Evolutionary conservation across 2,329 filamentous ascomycete species (phyloP).

Genomic region (Penicillium sp.): DNA sequence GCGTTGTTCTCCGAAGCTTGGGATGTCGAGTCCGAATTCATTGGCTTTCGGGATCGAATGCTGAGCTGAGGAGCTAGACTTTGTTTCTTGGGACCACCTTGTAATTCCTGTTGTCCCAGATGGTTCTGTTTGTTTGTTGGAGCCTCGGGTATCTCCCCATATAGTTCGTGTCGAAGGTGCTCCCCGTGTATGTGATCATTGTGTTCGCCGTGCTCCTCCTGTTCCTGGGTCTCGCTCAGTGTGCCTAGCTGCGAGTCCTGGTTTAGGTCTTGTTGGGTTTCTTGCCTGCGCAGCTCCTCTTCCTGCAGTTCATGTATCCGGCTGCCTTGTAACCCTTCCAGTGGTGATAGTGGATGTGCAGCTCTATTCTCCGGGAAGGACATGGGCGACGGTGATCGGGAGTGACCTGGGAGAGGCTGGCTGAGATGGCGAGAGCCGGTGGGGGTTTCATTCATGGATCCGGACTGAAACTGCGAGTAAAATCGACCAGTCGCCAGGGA

Average conservation of each 20-base stretch:
- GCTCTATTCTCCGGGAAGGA: conserved; percentile 4
- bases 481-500: conserved; percentile 15
- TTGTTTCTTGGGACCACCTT: neutral
- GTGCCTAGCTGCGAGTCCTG: neutral
- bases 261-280: neutral
- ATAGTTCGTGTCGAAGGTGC: neutral
- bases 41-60: conserved; percentile 15
- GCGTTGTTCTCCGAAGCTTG: neutral
- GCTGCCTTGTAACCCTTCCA: neutral
- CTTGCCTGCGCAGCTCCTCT: neutral
- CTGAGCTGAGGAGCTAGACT: conserved; percentile 1
- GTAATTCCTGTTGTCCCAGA: neutral
- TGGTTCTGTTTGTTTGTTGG: neutral
- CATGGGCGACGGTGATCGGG: conserved; percentile 2
- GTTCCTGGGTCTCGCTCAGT: neutral
- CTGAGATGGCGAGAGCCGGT: conserved; percentile 8
- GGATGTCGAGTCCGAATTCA: neutral
- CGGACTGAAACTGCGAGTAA: conserved; percentile 18
- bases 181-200: neutral
- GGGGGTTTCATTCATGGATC: neutral
- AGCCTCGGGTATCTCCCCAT: neutral
- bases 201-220: conserved; percentile 1
- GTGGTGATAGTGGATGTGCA: neutral
- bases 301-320: neutral
- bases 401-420: conserved; percentile 5